Evolutionary conservation across 805 yeast genomes (phyloP).

Genomic region (Candida silvatica): DNA sequence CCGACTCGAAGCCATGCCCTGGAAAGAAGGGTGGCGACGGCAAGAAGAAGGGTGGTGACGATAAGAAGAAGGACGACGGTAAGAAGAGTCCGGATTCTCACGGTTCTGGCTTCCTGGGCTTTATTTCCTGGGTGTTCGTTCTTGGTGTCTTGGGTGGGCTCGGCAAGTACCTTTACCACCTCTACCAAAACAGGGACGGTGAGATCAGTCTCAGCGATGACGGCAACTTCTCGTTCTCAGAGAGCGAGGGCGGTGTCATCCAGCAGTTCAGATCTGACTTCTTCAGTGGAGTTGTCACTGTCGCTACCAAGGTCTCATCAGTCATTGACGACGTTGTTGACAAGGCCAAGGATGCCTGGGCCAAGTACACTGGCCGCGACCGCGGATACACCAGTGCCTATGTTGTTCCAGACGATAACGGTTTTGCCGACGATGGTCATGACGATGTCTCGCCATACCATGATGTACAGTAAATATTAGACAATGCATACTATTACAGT

Average conservation of each 20-base stretch:
- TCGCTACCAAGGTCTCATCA: background rate
- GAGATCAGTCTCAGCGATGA: conserved; percentile 75
- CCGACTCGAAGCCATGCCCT: conserved; percentile 63
- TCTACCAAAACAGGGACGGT: conserved; percentile 44
- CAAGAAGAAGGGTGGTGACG: conserved; percentile 21
- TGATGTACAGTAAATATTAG: background rate
- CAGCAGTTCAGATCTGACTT: background rate
- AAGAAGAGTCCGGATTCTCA: conserved; percentile 29
- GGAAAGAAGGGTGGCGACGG: conserved; percentile 68
- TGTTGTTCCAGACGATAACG: no score
- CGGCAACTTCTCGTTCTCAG: conserved; percentile 29
- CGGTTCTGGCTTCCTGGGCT: conserved; percentile 33
- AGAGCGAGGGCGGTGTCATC: conserved; percentile 12
- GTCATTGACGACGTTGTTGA: background rate
- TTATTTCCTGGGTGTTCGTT: conserved; percentile 40
- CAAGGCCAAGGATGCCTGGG: background rate
- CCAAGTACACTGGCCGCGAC: background rate
- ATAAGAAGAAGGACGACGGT: background rate
- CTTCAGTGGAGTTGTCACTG: background rate
- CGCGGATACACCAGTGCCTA: background rate
- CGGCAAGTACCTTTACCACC: conserved; percentile 30
- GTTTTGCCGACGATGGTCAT: background rate
- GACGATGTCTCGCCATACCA: background rate
- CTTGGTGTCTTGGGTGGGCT: conserved; percentile 35
- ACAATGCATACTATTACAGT: background rate